Conservation (phyloP, 1,284 basidiomycete species). For the Phaffia rhodozyma region DNA sequence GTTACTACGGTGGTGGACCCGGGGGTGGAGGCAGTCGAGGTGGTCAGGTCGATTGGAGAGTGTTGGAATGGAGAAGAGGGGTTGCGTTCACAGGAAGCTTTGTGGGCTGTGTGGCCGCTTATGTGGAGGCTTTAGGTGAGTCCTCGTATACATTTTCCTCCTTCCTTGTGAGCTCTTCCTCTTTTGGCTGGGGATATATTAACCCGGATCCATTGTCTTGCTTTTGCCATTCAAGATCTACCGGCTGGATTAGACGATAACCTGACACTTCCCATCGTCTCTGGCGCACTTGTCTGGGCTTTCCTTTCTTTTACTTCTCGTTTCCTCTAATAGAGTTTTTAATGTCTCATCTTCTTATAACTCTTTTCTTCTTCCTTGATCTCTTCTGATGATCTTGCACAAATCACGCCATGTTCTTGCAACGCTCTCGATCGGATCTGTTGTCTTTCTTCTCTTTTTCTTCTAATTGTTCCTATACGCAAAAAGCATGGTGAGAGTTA, state of each 20-base stretch:
- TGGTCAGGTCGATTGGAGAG: constrained; percentile 9
- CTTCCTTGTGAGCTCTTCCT: constrained; percentile 11
- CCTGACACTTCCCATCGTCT: constrained; percentile 79
- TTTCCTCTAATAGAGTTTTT: constrained; percentile 3
- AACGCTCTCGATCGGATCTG: no score
- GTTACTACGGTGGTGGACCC: constrained; percentile 45
- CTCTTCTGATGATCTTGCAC: no score
- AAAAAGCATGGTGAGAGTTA: no score
- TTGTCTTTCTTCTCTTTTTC: no score
- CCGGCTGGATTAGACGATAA: constrained; percentile 77
- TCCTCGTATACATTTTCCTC: constrained; percentile 18
- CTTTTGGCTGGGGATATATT: constrained; percentile 18
- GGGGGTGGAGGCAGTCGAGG: constrained; percentile 26
- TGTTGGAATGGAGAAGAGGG: constrained; percentile 15
- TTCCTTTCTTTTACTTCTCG: constrained; percentile 30
- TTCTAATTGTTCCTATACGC: no score
- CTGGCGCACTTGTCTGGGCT: constrained; percentile 63
- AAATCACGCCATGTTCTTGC: no score
- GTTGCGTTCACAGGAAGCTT: constrained; percentile 37
- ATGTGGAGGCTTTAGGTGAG: constrained; percentile 72
- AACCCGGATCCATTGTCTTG: constrained; percentile 17
- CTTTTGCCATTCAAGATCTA: constrained; percentile 47
- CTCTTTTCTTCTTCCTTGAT: no score
- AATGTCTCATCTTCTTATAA: no score
- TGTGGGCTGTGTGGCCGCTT: constrained; percentile 63